Base-by-base conservation (phyloP, 1,284 basidiomycete species). In the Boletus sp. region DNA sequence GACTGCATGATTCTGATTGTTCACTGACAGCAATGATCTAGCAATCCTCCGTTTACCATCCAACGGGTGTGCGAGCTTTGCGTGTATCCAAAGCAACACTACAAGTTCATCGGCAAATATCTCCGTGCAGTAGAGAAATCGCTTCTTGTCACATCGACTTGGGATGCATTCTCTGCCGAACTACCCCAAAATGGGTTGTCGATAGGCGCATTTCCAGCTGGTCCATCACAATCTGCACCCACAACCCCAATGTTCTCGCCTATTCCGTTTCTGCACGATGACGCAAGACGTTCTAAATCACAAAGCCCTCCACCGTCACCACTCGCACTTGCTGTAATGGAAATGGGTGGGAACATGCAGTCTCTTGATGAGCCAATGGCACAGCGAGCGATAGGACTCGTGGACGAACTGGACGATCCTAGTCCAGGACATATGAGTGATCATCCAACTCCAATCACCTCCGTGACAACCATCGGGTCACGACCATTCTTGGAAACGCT, bases 51-150 rank as follows among this genome's bases (percentile, higher is more conserved):
- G 3, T 97, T 96, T 69, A 95, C 94, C 4, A 86, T 96, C 44
- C 94, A 97, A 67, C 84, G 94, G 30, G 69, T 96, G 14, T 91
- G 88, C 58, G 93, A 96, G 62, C 79, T 97, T n/a, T 82, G 84
- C 38, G 57, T 86, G 7, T 68, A 77, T 27, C 92, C 93, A 3
- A 75, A 75, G 51, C 70, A 76, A 41, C 77, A 90, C 55, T 94
- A 96, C 73, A 82, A 75, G 34, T 77, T 79, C 22, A 70, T 91
- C 5, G 91, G 93, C 39, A 96, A 96, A 69, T 96, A 94, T 65
- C 76, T 95, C 19, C 88, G 94, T 9, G 93, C 94, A 0, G 71
- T 96, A 10, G 90, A 94, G 59, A 90, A 89, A 61, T 76, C 86
- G 13, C 71, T 94, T 16, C 83, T 91, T 23, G 92, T 97, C 46